These are phyloP conservation scores for Cyberlindnera euphorbiae DNA, from an alignment of 805 yeast species.

Conservation along the genomic window DNA sequence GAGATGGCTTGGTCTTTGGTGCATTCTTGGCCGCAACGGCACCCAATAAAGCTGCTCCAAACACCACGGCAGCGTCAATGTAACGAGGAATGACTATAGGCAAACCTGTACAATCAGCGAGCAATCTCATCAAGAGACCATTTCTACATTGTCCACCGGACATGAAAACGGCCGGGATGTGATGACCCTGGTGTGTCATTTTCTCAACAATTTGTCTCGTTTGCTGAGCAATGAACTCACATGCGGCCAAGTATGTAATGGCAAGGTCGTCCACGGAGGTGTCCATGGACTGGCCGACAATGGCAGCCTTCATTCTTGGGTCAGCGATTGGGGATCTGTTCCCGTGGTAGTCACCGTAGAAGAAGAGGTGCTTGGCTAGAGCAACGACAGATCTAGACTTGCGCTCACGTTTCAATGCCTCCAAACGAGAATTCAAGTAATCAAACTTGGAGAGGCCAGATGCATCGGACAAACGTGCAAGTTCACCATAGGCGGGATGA, in stretches of 20 bases:
- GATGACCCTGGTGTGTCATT: constrained; percentile 78
- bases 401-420: constrained; percentile 51
- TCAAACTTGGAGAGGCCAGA: constrained; percentile 76
- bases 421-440: constrained; percentile 70
- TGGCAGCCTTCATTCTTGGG: constrained; percentile 85
- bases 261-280: constrained; percentile 80
- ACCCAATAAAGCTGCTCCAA: constrained; percentile 92
- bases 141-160: constrained; percentile 97
- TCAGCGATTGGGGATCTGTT: constrained; percentile 98
- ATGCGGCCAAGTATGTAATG: constrained; percentile 81
- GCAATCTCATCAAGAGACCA: constrained; percentile 77
- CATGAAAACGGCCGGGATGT: constrained; percentile 72
- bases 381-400: constrained; percentile 69
- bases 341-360: constrained; percentile 96
- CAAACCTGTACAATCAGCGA: constrained; percentile 89
- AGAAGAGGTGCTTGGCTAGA: constrained; percentile 79
- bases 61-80: constrained; percentile 95
- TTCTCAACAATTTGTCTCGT: constrained; percentile 91
- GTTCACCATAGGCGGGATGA: constrained; percentile 82
- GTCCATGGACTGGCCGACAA: constrained; percentile 93
- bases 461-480: constrained; percentile 61
- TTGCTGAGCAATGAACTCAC: constrained; percentile 97
- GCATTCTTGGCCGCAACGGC: constrained; percentile 84
- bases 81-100: constrained; percentile 92
- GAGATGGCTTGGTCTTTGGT: constrained; percentile 27